Conservation (phyloP, 306 rosid genomes). For the Phaseolus lunatus region DNA sequence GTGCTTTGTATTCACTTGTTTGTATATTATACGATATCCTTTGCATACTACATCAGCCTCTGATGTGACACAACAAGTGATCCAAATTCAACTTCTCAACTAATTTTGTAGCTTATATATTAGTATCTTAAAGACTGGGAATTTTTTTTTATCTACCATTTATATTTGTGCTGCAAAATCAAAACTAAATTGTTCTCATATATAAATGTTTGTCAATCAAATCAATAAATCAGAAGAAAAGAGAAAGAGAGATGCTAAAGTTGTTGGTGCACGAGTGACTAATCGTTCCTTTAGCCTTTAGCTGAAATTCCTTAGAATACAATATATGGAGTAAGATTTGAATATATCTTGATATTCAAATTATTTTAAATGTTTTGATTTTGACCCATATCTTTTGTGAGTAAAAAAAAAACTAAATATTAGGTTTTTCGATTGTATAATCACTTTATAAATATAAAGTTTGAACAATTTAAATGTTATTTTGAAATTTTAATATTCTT, state of each 20-base stretch:
- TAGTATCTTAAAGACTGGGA: slow-evolving; percentile 23
- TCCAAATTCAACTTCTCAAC: slow-evolving; percentile 28
- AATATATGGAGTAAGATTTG: slow-evolving; percentile 35
- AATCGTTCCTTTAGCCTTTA: slow-evolving; percentile 14
- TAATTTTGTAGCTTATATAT: slow-evolving; percentile 1
- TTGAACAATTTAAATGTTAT: neutral
- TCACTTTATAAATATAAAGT: neutral
- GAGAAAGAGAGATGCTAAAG: slow-evolving; percentile 10
- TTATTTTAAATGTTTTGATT: neutral
- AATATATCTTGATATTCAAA: slow-evolving; percentile 11
- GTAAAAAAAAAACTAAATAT: neutral
- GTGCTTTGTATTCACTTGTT: slow-evolving; percentile 20
- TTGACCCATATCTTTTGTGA: neutral
- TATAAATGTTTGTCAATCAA: slow-evolving; percentile 22
- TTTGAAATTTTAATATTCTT: neutral
- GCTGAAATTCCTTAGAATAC: slow-evolving; percentile 35
- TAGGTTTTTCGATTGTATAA: neutral
- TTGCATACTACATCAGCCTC: slow-evolving; percentile 25
- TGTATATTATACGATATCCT: slow-evolving; percentile 41
- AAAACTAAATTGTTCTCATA: neutral
- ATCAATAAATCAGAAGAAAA: slow-evolving; percentile 1
- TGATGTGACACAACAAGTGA: slow-evolving; percentile 54
- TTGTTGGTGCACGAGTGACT: slow-evolving; percentile 22
- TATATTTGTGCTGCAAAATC: neutral
- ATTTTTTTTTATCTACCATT: slow-evolving; percentile 24